Evolutionary conservation across 2,329 filamentous ascomycete genomes (phyloP), one percentile per base, ranked within the genome.

Genomic region (Epichloe gansuensis): DNA sequence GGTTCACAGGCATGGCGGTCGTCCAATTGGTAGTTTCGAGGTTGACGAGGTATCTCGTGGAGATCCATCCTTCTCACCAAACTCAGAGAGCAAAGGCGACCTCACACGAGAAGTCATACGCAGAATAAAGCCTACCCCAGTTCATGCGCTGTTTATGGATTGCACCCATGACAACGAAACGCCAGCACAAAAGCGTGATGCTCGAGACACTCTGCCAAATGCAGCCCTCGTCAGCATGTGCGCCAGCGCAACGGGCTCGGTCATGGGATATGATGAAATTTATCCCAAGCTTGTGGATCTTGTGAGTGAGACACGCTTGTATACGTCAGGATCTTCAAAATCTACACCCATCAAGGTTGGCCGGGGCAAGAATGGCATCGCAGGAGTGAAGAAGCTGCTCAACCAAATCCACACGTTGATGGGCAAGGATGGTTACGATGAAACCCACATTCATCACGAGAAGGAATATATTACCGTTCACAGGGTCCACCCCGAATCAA

Each of bases 111-210:
- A 91, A 60, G 78, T 87, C 17, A 76, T 95, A 58, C 85, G 84
- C 57, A 84, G 78, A 55, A 90, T 98, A 67, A 87, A 88, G 58
- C 84, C 86, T n/a, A 87, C 82, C 3, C 88, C 90, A 4, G 85
- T 97, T 0, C 90, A 95, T 58, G 93, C 91, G 1, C 73, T 98
- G 1, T 96, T 98, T 69, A 97, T 97, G 89, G 94, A 98, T 66
- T 98, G 94, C 68, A 98, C 94, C 0, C 93, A 98, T 66, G 93
- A 98, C 70, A 98, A 98, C 61, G 91, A 98, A 70, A 86, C 89
- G 2, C 93, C 93, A 0, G 88, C 91, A 1, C 91, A 98, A 68
- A 96, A 96, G 68, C 80, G 94, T 41, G 90, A 96, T 65, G 90
- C 90, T 49, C 81, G 89, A 54, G 94, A 98, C 64, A 97, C 93